Evolutionary conservation across 208 protist genomes (phyloP), one percentile per base, ranked within the genome.

Genomic region (Angomonas ambiguus): DNA sequence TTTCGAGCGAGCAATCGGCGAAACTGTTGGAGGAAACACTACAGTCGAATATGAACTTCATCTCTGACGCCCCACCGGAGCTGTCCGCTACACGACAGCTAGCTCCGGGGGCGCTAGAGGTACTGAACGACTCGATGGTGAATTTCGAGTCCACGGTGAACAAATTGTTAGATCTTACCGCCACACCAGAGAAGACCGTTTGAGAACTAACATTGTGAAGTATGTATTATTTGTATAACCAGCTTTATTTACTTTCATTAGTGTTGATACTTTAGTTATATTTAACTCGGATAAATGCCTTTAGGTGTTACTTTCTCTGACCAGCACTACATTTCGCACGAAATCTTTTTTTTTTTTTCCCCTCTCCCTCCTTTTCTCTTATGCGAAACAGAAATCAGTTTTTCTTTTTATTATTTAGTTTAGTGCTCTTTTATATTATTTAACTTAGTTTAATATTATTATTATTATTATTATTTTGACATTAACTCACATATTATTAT

Each of bases 1-100:
- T 53, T 20, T 53, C 45, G 4, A 53, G 18, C 18, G 10, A 27
- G 61, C 51, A 65, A 20, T 8, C 35, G 4, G 35, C 45, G 6
- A 71, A 74, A 16, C 51, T 35, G 3, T 24, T 78, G n/a, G 62
- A 53, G n/a, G 45, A 62, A 33, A 58, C 51, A n/a, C 30, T 71
- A 27, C 38, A 25, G 6, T 28, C n/a, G 8, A 3, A 63, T 2
- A 25, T 1, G n/a, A 24, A 31, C 41, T 41, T 13, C 35, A 41
- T 41, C 8, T 41, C 35, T 18, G 28, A 30, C 16, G 56, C 2
- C 53, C 53, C 56, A 53, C 63, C 31, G 41, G 51, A 42, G 28
- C 58, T 49, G 16, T 55, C 11, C 64, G 62, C 56, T 25, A 55
- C 38, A 32, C 53, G 30, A 30, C 45, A 53, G 18, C 45, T 53